Base-by-base conservation (phyloP, 805 yeast genomes). In the Suhomyces sp. region DNA sequence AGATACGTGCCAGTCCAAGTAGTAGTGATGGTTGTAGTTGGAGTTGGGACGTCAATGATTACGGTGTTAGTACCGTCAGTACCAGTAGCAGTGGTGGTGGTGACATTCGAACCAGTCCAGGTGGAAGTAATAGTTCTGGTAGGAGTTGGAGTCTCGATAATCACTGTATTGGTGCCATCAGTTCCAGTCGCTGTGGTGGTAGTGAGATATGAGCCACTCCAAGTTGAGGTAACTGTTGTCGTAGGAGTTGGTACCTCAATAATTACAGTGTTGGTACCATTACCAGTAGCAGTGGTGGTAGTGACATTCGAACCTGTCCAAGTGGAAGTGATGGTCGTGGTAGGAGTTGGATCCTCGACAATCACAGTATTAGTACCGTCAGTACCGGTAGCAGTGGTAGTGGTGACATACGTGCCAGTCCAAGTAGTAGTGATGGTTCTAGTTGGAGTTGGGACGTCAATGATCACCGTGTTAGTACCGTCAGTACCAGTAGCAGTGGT, bases 1-100 rank as follows among this genome's bases (percentile, higher is more conserved):
- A 68, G 60, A 2, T 57, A 50, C 4, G 64, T n/a, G 10, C 62
- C 67, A 33, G 64, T 55, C 56, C 60, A 60, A 26, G 70, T 55
- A 6, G 17, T 12, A 8, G 60, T 56, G 17, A 44, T 36, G 3
- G 31, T 27, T 9, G 31, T 27, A 3, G 40, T 35, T 2, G 40
- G 40, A 6, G 40, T n/a, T 17, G 40, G 40, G 0, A 4, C 4
- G 6, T 29, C 33, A 1, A 29, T 12, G 10, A 29, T 29, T 2
- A 29, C 33, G 6, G 33, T 29, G 6, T 29, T 51, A 6, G 57
- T 57, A 7, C 49, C 53, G 12, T 52, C 57, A 13, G 58, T 49
- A 3, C 46, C 54, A 5, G 56, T 57, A 6, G 44, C 52, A 10
- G 54, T 22, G 50, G 57, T 24, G 42, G 50, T 49, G 9, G 50